Conservation (phyloP, 2,329 filamentous ascomycete species). For the Aspergillus sp. region DNA sequence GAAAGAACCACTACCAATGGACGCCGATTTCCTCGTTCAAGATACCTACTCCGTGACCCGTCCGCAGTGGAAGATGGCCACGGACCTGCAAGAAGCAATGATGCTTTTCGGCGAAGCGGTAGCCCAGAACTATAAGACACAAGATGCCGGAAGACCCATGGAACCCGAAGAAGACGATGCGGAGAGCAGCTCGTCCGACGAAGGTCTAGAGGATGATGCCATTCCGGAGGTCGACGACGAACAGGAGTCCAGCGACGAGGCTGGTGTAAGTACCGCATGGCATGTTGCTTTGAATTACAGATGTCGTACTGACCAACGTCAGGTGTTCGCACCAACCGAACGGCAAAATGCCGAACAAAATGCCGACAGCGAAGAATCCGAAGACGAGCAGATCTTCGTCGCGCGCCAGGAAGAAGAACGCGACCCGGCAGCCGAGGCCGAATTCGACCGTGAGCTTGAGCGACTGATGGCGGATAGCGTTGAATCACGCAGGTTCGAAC, state of each 20-base stretch:
- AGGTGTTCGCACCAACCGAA: constrained; percentile 37
- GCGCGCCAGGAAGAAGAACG: constrained; percentile 82
- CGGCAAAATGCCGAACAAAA: constrained; percentile 31
- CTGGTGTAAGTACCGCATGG: constrained; percentile 24
- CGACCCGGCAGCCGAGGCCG: constrained; percentile 88
- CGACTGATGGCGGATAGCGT: constrained; percentile 98
- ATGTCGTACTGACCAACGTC: too few relatives aligned
- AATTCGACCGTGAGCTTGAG: constrained; percentile 95
- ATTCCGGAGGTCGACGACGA: constrained; percentile 50
- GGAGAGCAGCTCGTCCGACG: constrained; percentile 65
- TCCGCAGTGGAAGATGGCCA: constrained; percentile 85
- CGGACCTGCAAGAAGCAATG: constrained; percentile 72
- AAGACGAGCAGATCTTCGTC: constrained; percentile 85
- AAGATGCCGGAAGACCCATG: constrained; percentile 58
- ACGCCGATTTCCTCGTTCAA: constrained; percentile 92
- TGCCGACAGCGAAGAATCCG: constrained; percentile 45
- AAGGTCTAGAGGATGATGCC: constrained; percentile 59
- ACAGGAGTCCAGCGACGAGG: constrained; percentile 43
- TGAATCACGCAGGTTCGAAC: constrained; percentile 91
- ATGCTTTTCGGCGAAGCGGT: constrained; percentile 81
- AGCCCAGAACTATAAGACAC: constrained; percentile 76
- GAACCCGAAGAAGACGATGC: constrained; percentile 65
- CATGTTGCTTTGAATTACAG: too few relatives aligned
- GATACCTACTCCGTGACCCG: constrained; percentile 79
- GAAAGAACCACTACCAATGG: constrained; percentile 86